Evolutionary conservation across 2,329 filamentous ascomycete genomes (phyloP).

Genomic region (Diaporthe sp.): DNA sequence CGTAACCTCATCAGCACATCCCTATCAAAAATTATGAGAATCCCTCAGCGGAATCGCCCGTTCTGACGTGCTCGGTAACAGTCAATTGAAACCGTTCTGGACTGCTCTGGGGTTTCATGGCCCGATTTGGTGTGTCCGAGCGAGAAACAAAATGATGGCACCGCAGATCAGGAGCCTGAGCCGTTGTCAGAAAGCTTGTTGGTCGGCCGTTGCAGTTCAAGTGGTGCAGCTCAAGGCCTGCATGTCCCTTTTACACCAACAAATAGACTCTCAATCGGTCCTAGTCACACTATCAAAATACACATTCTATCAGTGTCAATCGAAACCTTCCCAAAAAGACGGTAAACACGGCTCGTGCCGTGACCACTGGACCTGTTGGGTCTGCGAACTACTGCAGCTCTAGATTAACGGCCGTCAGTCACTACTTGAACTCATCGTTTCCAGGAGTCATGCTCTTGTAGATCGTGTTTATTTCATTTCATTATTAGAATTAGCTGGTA

Average conservation of each 20-base stretch:
- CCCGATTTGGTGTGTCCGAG: constrained; percentile 17
- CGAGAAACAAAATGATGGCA: constrained; percentile 23
- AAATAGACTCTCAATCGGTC: not conserved
- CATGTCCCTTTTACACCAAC: not conserved
- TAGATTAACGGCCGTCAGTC: not conserved
- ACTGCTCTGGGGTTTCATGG: constrained; percentile 21
- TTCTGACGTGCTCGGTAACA: not conserved
- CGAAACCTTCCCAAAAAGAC: not conserved
- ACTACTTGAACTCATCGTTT: not conserved
- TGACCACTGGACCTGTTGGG: not conserved
- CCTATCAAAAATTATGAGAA: not conserved
- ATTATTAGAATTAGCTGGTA: constrained; percentile 35
- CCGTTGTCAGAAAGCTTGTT: constrained; percentile 30
- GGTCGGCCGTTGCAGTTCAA: not conserved
- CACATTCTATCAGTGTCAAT: not conserved
- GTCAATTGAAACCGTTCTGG: constrained; percentile 18
- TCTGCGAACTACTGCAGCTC: not conserved
- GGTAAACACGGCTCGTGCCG: not conserved
- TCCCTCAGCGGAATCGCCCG: no score
- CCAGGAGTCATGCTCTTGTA: not conserved
- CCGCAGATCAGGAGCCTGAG: constrained; percentile 28
- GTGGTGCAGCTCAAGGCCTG: not conserved
- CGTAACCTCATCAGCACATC: not conserved
- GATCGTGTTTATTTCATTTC: constrained; percentile 9
- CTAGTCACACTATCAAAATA: not conserved